Percentiles rank a stretch among this genome's conserved stretches.
Evolutionary conservation across 345 rosid genomes (phyloP).

Genomic region (Acer campestre): DNA sequence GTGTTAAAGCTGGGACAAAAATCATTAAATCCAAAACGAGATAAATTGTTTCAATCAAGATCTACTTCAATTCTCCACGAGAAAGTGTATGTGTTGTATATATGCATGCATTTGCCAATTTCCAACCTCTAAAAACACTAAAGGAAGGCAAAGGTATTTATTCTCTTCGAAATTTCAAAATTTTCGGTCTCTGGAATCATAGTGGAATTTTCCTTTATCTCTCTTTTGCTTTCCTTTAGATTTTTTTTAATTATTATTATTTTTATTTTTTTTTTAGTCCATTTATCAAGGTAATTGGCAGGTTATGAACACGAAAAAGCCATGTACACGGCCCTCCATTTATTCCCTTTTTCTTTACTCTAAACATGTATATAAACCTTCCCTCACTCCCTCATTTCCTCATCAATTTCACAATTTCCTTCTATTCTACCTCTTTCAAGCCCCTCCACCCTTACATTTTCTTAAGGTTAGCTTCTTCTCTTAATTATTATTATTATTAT

Average conservation of each 20-base stretch:
- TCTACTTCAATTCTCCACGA: neutral
- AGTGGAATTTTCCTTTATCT: conserved; percentile 44
- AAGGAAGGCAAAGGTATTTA: conserved; percentile 22
- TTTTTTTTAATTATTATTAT: conserved; percentile 22
- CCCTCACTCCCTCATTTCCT: conserved; percentile 25
- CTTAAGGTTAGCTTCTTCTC: conserved; percentile 31
- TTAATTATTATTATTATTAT: neutral
- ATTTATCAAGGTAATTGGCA: conserved; percentile 48
- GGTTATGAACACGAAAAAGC: conserved; percentile 63
- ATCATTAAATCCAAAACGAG: neutral
- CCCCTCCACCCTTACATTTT: conserved; percentile 7
- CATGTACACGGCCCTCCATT: conserved; percentile 41
- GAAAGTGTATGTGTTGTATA: neutral
- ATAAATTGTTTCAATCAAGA: neutral
- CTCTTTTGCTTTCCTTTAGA: conserved; percentile 33
- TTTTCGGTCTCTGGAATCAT: conserved; percentile 38
- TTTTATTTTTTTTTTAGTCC: conserved; percentile 26
- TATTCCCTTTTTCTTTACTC: conserved; percentile 35
- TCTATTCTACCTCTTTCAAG: conserved; percentile 11
- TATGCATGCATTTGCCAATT: conserved; percentile 18
- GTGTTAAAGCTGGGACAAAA: neutral
- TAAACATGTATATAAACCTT: conserved; percentile 43
- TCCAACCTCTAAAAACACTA: conserved; percentile 27
- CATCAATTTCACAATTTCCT: conserved; percentile 28
- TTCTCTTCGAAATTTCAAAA: conserved; percentile 22